Evolutionary conservation across 331 rosid genomes (phyloP).

Genomic region (Malus hybrid): DNA sequence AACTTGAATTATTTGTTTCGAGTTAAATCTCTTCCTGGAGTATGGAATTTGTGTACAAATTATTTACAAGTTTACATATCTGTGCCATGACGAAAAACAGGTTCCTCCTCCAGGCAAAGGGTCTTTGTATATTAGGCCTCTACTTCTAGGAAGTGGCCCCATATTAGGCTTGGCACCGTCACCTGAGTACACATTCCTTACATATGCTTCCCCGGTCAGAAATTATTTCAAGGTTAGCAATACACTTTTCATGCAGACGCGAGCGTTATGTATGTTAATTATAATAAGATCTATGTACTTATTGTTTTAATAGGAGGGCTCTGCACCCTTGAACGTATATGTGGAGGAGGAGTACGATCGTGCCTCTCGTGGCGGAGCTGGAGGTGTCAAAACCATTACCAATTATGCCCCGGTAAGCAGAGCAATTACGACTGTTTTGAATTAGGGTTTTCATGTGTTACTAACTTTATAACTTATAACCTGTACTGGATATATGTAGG

Average conservation of each 20-base stretch:
- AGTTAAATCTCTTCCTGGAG: neutral
- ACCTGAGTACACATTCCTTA: conserved; percentile 64
- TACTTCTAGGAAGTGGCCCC: conserved; percentile 77
- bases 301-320: conserved; percentile 53
- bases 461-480: neutral
- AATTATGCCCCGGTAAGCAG: conserved; percentile 72
- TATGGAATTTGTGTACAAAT: neutral
- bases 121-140: conserved; percentile 73
- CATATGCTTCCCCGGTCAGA: conserved; percentile 85
- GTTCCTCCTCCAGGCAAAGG: conserved; percentile 87
- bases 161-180: conserved; percentile 70
- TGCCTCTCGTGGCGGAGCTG: conserved; percentile 74
- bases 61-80: neutral
- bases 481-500: conserved; percentile 32
- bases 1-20: neutral
- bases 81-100: conserved; percentile 20
- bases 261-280: neutral
- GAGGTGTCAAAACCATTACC: conserved; percentile 69
- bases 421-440: neutral
- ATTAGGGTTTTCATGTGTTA: neutral
- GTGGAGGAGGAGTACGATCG: conserved; percentile 82
- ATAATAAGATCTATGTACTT: neutral
- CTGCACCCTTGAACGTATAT: conserved; percentile 63
- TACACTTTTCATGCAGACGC: neutral
- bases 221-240: conserved; percentile 67